Evolutionary conservation across 306 rosid genomes (phyloP), one percentile per base, ranked within the genome.

Genomic region (Quercus berberidifolia): DNA sequence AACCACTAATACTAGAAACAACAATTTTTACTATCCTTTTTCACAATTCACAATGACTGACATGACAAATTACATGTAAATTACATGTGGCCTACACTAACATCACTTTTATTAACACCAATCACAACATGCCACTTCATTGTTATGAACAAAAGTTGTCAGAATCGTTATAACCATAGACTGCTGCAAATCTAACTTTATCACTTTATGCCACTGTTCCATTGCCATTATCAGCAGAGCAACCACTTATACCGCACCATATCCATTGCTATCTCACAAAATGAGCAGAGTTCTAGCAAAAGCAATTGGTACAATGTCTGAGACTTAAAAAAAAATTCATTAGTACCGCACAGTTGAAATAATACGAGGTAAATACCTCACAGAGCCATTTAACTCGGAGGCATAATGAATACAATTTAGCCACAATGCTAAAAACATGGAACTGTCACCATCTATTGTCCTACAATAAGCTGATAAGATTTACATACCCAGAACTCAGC

Each of bases 311-410:
- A 76, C 31, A 43, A n/a, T 65, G 23, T 51, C 20, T 54, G 18
- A 20, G 41, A 8, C 46, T 41, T 41, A 2, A 8, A 8, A 41
- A 41, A 38, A 41, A 41, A 41, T 70, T 67, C 78, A 80, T 81
- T 86, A 81, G 83, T 85, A 84, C 60, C 82, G 79, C 82, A 77
- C 83, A 71, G 60, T 60, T 58, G 76, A 81, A 88, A 83, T 58
- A 83, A 79, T 72, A 85, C 77, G 64, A 82, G 76, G 87, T 78
- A 63, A 78, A 82, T 84, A 86, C 91, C 88, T 79, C 95, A 72
- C 94, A 80, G 90, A 86, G 92, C 88, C 77, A 41, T 78, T 78
- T 51, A 69, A 83, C 90, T 82, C 89, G 85, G 92, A 85, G 91
- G 90, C 84, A 80, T 74, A 88, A 88, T 80, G 92, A 88, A 87